These are phyloP conservation scores for Penicillium cosmopolitanum DNA, from an alignment of 495 filamentous ascomycete genomes.

Conservation along the genomic window DNA sequence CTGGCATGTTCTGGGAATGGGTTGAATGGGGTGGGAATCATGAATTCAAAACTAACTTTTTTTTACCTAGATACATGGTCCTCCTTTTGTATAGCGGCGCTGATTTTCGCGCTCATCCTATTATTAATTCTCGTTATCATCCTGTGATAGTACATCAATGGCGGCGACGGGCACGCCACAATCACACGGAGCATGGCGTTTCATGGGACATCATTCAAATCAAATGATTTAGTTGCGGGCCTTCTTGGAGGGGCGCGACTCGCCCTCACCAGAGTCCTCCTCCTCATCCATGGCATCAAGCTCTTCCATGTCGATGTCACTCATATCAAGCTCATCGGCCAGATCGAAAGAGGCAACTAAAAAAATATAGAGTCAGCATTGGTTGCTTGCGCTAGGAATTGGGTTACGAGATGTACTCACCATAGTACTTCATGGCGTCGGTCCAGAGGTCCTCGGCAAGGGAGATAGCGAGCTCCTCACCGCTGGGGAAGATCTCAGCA, in stretches of 20 bases:
- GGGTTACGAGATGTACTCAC: constrained; percentile 54
- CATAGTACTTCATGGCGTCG: constrained; percentile 85
- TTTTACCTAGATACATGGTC: constrained; percentile 69
- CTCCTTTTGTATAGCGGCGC: constrained; percentile 85
- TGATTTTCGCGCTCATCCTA: constrained; percentile 84
- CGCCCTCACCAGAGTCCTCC: constrained; percentile 31
- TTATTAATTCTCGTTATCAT: constrained; percentile 74
- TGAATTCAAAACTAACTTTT: constrained; percentile 32
- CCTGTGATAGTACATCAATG: constrained; percentile 48
- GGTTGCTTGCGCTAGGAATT: constrained; percentile 1
- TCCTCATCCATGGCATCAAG: constrained; percentile 39
- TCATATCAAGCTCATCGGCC: constrained; percentile 38
- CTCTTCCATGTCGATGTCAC: constrained; percentile 33
- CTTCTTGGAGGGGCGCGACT: constrained; percentile 49
- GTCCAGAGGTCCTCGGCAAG: constrained; percentile 88
- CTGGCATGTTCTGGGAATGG: neutral
- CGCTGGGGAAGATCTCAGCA: constrained; percentile 78
- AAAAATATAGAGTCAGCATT: constrained; percentile 18
- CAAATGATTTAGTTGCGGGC: constrained; percentile 35
- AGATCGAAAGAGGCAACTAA: constrained; percentile 41
- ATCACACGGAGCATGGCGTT: constrained; percentile 29
- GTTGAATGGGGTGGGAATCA: constrained; percentile 18
- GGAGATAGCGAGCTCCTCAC: constrained; percentile 76
- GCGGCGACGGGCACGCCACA: constrained; percentile 21
- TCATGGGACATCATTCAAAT: constrained; percentile 17